Evolutionary conservation across 2,329 filamentous ascomycete species (phyloP).

Genomic region (Diplodia mutila): DNA sequence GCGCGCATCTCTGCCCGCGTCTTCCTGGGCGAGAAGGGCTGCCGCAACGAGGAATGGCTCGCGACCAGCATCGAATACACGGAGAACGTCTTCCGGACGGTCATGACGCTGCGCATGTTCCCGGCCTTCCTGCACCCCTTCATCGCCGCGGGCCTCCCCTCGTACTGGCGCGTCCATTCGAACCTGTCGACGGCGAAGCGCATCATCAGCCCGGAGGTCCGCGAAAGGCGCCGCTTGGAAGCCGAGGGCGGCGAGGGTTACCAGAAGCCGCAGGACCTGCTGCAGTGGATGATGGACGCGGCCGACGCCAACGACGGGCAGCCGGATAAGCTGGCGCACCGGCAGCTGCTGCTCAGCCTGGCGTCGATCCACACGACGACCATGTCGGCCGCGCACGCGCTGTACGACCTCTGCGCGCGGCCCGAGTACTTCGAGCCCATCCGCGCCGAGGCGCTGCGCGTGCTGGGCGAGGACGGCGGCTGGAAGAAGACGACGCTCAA

Average conservation of each 20-base stretch:
- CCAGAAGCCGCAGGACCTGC: slow-evolving; percentile 32
- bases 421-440: slow-evolving; percentile 28
- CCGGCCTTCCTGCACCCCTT: slow-evolving; percentile 41
- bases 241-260: slow-evolving; percentile 25
- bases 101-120: slow-evolving; percentile 38
- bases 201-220: slow-evolving; percentile 42
- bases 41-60: slow-evolving; percentile 47
- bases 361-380: slow-evolving; percentile 33
- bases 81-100: slow-evolving; percentile 30
- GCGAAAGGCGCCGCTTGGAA: slow-evolving; percentile 27
- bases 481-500: slow-evolving; percentile 26
- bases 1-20: slow-evolving; percentile 36
- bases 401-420: slow-evolving; percentile 29
- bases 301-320: slow-evolving; percentile 29
- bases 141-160: slow-evolving; percentile 35
- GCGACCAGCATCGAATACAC: too few species aligned
- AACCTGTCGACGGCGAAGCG: slow-evolving; percentile 6
- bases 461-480: slow-evolving; percentile 23
- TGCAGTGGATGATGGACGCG: slow-evolving; percentile 31
- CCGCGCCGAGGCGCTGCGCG: slow-evolving; percentile 25
- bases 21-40: slow-evolving; percentile 44
- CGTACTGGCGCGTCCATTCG: too few species aligned
- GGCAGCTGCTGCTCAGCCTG: slow-evolving; percentile 22
- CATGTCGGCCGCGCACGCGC: slow-evolving; percentile 26
- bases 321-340: slow-evolving; percentile 20